These are phyloP conservation scores for Phytophthora sp. DNA, from an alignment of 352 stramenopile species.

Conservation along the genomic window DNA sequence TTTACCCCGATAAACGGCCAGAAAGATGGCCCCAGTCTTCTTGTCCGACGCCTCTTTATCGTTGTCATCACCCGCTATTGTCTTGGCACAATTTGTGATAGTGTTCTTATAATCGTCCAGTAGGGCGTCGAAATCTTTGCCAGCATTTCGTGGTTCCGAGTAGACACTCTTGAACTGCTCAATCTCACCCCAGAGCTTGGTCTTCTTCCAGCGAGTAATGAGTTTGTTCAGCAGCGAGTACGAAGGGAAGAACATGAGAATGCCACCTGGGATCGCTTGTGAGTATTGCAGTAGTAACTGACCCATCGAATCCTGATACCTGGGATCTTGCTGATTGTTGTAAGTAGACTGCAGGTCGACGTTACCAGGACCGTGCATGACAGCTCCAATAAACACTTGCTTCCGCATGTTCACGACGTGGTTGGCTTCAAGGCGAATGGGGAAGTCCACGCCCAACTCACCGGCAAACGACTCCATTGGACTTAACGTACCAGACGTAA, in stretches of 20 bases:
- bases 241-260: constrained; percentile 90
- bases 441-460: constrained; percentile 81
- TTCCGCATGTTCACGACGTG: constrained; percentile 90
- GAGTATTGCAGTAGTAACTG: constrained; percentile 77
- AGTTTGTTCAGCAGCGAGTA: constrained; percentile 86
- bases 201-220: constrained; percentile 68
- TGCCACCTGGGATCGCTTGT: constrained; percentile 68
- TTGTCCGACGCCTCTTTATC: neutral
- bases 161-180: constrained; percentile 70
- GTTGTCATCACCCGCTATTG: neutral
- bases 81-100: constrained; percentile 15
- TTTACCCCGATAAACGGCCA: constrained; percentile 98
- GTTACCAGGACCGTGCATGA: constrained; percentile 70
- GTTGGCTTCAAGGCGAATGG: constrained; percentile 83
- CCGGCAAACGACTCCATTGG: constrained; percentile 90
- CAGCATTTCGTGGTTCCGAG: constrained; percentile 69
- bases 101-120: constrained; percentile 76
- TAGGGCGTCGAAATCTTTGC: constrained; percentile 83
- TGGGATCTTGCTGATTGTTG: constrained; percentile 80
- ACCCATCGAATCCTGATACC: constrained; percentile 85
- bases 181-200: constrained; percentile 65
- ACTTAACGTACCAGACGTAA: constrained; percentile 86
- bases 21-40: constrained; percentile 92
- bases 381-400: constrained; percentile 78
- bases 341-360: constrained; percentile 82